Evolutionary conservation across 2,329 filamentous ascomycete species (phyloP).

Genomic region (Rugonectria rugulosa): DNA sequence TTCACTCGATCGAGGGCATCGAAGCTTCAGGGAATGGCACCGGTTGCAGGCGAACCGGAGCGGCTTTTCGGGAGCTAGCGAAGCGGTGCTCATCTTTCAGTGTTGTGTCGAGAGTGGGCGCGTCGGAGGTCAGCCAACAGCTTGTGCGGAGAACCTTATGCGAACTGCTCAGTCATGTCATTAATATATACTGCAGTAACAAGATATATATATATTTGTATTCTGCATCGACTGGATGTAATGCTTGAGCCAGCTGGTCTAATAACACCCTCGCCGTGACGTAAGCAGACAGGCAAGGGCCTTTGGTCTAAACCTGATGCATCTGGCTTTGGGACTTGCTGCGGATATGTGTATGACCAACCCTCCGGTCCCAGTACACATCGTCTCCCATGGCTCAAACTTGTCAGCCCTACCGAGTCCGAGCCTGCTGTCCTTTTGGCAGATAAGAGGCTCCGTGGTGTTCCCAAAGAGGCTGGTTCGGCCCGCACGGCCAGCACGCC

Average conservation of each 20-base stretch:
- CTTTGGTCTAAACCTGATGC: too few species aligned
- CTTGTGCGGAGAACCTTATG: neutral
- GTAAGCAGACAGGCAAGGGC: neutral
- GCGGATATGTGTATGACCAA: too few species aligned
- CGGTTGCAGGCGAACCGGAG: slow-evolving; percentile 24
- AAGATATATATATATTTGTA: neutral
- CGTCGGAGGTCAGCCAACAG: neutral
- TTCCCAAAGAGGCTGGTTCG: too few species aligned
- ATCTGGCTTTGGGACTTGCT: too few species aligned
- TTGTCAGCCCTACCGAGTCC: too few species aligned
- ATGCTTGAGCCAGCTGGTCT: neutral
- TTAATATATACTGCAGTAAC: neutral
- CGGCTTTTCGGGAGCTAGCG: slow-evolving; percentile 17
- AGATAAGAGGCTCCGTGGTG: too few species aligned
- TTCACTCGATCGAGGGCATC: slow-evolving; percentile 17
- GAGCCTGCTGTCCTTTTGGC: too few species aligned
- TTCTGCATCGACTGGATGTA: neutral
- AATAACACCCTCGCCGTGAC: neutral
- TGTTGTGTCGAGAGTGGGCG: neutral
- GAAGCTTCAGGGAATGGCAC: slow-evolving; percentile 22
- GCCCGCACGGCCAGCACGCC: too few species aligned
- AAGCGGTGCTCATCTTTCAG: slow-evolving; percentile 4
- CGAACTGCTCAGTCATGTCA: neutral
- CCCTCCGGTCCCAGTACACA: too few species aligned
- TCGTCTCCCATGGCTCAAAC: too few species aligned